These are phyloP conservation scores for Penicillium atrosanguineum DNA, from an alignment of 495 filamentous ascomycete species.

Conservation along the genomic window DNA sequence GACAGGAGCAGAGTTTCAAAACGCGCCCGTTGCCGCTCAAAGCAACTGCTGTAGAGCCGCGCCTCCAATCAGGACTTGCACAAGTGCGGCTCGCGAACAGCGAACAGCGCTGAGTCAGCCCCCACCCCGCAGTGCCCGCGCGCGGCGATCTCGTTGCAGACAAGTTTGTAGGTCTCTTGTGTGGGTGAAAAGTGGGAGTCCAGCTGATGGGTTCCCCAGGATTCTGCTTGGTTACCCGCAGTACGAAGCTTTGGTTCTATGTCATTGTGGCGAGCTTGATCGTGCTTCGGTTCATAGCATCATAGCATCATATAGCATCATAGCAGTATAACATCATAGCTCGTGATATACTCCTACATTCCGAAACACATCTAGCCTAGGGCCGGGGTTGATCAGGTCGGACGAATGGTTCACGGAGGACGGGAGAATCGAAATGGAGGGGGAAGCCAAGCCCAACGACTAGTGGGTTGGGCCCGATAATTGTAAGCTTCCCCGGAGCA, in stretches of 20 bases:
- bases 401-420: conserved; percentile 17
- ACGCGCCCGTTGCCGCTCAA: background rate
- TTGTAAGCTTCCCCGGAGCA: conserved; percentile 38
- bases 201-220: background rate
- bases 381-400: conserved; percentile 12
- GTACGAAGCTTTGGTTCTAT: background rate
- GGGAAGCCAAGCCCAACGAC: background rate
- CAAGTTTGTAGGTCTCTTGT: background rate
- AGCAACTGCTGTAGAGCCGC: no score
- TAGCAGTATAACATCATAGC: background rate
- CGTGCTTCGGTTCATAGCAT: background rate
- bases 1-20: background rate
- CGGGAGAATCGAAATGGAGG: background rate
- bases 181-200: no score
- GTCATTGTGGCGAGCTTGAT: background rate
- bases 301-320: background rate
- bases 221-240: background rate
- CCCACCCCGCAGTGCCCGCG: background rate
- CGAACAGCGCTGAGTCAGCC: background rate
- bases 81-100: background rate
- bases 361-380: background rate
- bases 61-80: background rate
- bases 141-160: background rate
- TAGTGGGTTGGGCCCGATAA: background rate
- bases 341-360: background rate